Conservation (phyloP, 2,329 filamentous ascomycete genomes). For the Beauveria rudraprayagi region DNA sequence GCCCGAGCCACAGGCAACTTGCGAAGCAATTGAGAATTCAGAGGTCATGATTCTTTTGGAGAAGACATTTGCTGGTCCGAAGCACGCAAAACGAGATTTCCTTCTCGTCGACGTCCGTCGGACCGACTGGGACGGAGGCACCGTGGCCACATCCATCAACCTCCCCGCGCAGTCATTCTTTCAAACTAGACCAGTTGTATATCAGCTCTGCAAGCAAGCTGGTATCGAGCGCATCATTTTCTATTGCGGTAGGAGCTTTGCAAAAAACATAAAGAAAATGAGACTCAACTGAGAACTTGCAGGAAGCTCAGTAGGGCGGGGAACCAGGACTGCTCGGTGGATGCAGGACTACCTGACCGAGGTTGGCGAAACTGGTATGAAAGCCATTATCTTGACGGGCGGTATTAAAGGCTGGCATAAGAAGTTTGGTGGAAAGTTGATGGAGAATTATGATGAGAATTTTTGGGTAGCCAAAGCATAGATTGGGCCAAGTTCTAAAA, state of each 20-base stretch:
- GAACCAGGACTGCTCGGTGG: slow-evolving; percentile 46
- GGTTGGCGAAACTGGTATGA: slow-evolving; percentile 33
- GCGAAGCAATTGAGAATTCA: slow-evolving; percentile 29
- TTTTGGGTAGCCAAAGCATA: slow-evolving; percentile 22
- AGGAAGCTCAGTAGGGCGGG: slow-evolving; percentile 45
- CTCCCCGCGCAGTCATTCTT: slow-evolving; percentile 48
- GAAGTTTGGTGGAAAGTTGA: slow-evolving; percentile 35
- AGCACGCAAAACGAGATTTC: slow-evolving; percentile 26
- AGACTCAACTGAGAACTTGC: neutral
- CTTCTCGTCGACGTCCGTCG: slow-evolving; percentile 46
- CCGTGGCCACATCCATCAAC: slow-evolving; percentile 50
- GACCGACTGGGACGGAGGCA: slow-evolving; percentile 50
- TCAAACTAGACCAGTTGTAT: slow-evolving; percentile 38
- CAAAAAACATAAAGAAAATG: neutral
- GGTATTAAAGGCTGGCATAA: slow-evolving; percentile 50
- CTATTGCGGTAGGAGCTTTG: slow-evolving; percentile 39
- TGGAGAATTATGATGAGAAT: slow-evolving; percentile 43
- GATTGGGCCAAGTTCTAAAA: neutral
- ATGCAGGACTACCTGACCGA: slow-evolving; percentile 48
- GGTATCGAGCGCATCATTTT: slow-evolving; percentile 42
- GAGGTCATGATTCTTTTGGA: slow-evolving; percentile 35
- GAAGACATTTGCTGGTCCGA: slow-evolving; percentile 22
- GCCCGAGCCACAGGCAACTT: slow-evolving; percentile 33
- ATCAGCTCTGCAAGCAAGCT: slow-evolving; percentile 42
- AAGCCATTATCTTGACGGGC: slow-evolving; percentile 40